Evolutionary conservation across 768 basidiomycete genomes (phyloP).

Genomic region (Suillus brevipes): DNA sequence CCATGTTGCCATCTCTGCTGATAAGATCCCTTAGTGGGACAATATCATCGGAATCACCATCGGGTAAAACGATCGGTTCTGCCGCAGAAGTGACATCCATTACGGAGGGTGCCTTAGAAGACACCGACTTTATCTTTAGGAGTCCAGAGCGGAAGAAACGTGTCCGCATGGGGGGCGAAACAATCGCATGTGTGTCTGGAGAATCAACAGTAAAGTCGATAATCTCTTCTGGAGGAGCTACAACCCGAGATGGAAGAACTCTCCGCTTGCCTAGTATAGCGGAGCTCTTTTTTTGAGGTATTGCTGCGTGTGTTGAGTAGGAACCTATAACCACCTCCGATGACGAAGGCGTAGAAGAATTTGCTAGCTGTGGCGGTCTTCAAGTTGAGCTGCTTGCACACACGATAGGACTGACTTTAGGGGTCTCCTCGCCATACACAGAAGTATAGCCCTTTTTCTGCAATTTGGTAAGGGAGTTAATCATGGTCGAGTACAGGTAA

Average conservation of each 20-base stretch:
- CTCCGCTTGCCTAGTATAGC: not conserved
- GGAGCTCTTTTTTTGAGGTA: not conserved
- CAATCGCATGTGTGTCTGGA: constrained; percentile 1
- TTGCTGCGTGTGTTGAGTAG: not conserved
- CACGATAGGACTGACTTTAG: not conserved
- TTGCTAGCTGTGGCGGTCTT: not conserved
- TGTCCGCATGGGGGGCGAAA: constrained; percentile 18
- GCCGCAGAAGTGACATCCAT: not conserved
- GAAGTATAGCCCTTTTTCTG: not conserved
- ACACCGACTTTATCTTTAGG: constrained; percentile 17
- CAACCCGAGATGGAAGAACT: not conserved
- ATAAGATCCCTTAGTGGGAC: not conserved
- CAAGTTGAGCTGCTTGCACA: not conserved
- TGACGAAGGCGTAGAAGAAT: not conserved
- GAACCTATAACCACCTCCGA: not conserved
- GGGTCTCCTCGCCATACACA: not conserved
- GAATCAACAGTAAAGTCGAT: constrained; percentile 14
- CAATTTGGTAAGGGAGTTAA: not conserved
- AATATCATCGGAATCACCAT: not conserved
- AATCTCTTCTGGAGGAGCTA: constrained; percentile 2
- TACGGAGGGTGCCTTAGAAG: not conserved
- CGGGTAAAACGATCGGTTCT: not conserved
- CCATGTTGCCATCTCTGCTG: not conserved
- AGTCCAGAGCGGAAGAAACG: constrained; percentile 28
- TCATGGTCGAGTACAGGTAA: not conserved